Base-by-base conservation (phyloP, 1,284 basidiomycete genomes). In the Malassezia dermatis region DNA sequence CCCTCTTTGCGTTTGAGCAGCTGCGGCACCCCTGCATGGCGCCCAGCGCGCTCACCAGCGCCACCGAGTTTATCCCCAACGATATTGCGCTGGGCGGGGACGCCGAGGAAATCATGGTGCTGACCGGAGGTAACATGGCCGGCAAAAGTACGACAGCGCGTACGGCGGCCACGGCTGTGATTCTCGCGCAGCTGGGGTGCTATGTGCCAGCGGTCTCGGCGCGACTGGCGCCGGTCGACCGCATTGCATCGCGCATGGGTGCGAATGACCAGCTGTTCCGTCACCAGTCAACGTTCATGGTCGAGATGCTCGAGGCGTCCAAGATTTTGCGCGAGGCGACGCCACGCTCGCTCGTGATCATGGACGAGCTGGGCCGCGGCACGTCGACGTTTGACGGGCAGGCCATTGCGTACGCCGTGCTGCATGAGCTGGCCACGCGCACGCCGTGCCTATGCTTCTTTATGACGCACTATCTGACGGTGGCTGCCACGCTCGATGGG, bases 131-230 rank as follows among this genome's bases (percentile, higher is more conserved):
- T 15, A 96, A 90, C 71, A 88, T 89, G 88, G 76, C 76, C 7
- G 75, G 76, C 48, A 76, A 77, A 59, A 75, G 73, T 53, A 77
- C 76, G 0, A 70, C 79, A 7, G 86, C 95, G 81, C 84, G 94
- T 47, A 98, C 95, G 86, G 94, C 91, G n/a, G 90, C 89, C 4
- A 83, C 86, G 0, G 91, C 86, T 27, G 84, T 94, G 57, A 95
- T 96, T 64, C 87, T 95, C 84, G 91, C 90, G 8, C 93, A 96
- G 74, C 78, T 98, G 17, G 94, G 94, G n/a, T 98, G 96, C 85
- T 82, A 86, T 48, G 89, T 99, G 2, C 94, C 94, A 2, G 93
- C 94, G 0, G 76, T 80, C 31, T 81, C 77, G 49, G 94, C 93
- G 26, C 80, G 86, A 31, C 75, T 99, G 45, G 85, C 85, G 61